Conservation (phyloP, 2,329 filamentous ascomycete species). For the Aspergillus jensenii region DNA sequence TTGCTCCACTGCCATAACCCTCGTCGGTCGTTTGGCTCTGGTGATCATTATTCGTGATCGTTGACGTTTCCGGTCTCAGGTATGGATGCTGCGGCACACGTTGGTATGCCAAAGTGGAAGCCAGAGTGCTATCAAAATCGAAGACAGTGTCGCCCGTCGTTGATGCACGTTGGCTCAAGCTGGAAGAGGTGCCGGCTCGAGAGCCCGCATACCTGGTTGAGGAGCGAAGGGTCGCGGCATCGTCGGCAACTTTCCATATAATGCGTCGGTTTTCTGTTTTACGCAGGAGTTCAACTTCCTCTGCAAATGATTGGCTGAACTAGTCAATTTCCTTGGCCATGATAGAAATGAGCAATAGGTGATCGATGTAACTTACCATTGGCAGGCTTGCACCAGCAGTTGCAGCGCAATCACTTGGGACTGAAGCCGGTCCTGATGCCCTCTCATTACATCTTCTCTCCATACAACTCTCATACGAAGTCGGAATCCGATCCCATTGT, state of each 20-base stretch:
- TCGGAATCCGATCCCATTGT: constrained; percentile 24
- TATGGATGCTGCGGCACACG: constrained; percentile 17
- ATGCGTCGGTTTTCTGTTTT: constrained; percentile 33
- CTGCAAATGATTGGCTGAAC: constrained; percentile 32
- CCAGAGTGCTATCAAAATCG: constrained; percentile 32
- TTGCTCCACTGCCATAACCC: constrained; percentile 26
- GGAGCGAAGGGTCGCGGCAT: constrained; percentile 36
- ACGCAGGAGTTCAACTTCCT: constrained; percentile 36
- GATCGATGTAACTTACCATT: constrained; percentile 33
- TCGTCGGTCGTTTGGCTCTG: constrained; percentile 26
- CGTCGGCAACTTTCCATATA: constrained; percentile 37
- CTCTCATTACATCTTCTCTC: constrained; percentile 39
- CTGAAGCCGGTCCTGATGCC: constrained; percentile 35
- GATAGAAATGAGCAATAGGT: not conserved
- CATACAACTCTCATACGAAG: constrained; percentile 32
- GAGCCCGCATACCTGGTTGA: constrained; percentile 27
- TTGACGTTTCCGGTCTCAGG: constrained; percentile 10
- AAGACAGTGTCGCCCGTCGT: constrained; percentile 31
- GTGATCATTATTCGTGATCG: constrained; percentile 8
- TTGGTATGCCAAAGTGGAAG: constrained; percentile 27
- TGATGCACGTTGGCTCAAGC: constrained; percentile 26
- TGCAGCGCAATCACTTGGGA: constrained; percentile 40
- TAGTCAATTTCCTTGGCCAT: not conserved
- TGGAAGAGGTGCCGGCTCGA: constrained; percentile 22
- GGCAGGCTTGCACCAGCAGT: constrained; percentile 38